Percentiles rank a stretch among this genome's conserved stretches.
Evolutionary conservation across 345 rosid species (phyloP).

Genomic region (Crucihimalaya himalaica): DNA sequence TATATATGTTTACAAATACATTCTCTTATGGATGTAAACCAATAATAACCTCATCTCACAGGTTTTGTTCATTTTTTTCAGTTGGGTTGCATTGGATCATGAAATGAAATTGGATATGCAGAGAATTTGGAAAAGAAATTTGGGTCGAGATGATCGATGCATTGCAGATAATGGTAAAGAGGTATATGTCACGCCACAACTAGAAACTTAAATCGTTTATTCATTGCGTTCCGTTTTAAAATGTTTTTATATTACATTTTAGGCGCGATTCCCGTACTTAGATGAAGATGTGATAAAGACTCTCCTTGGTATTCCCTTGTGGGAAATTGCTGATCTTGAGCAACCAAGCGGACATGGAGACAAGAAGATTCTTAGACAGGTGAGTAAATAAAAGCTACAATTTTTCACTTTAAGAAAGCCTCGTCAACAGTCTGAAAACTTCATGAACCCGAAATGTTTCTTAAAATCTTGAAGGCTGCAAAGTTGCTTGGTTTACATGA

Average conservation of each 20-base stretch:
- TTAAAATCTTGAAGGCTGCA: conserved; percentile 64
- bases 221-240: background rate
- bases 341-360: conserved; percentile 97
- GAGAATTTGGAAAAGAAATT: conserved; percentile 94
- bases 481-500: conserved; percentile 72
- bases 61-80: conserved; percentile 25
- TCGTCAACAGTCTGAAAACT: background rate
- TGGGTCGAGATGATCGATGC: conserved; percentile 96
- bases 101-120: conserved; percentile 99
- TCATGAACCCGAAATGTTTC: background rate
- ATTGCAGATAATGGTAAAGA: conserved; percentile 88
- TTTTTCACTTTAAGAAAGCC: background rate
- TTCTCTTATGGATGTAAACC: conserved; percentile 1
- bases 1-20: background rate
- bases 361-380: conserved; percentile 92
- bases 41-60: background rate
- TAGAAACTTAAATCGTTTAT: background rate
- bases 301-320: conserved; percentile 76
- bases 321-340: conserved; percentile 83
- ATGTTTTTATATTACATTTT: background rate
- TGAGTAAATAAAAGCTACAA: conserved; percentile 30
- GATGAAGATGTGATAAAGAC: conserved; percentile 91
- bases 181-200: conserved; percentile 40
- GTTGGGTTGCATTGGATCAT: conserved; percentile 80
- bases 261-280: conserved; percentile 95